Percentiles rank a stretch among this genome's conserved stretches.
Evolutionary conservation across 2,329 filamentous ascomycete species (phyloP).

Genomic region (Rachicladosporium sp.): DNA sequence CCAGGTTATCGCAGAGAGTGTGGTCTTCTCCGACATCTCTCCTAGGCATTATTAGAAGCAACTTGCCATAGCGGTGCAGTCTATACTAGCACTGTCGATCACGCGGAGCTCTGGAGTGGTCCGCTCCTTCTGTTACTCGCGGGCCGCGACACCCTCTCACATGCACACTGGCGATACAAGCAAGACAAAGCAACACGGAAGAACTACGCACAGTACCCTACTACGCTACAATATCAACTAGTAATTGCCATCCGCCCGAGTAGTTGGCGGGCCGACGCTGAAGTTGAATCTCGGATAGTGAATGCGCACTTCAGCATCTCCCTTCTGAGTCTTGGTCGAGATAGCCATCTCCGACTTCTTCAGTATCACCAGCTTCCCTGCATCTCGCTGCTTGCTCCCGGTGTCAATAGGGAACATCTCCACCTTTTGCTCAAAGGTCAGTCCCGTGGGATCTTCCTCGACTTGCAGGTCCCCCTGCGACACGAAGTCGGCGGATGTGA

Average conservation of each 20-base stretch:
- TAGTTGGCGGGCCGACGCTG: conserved; percentile 10
- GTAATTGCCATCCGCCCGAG: background rate
- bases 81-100: too few relatives aligned
- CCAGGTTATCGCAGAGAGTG: too few relatives aligned
- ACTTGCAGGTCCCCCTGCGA: conserved; percentile 4
- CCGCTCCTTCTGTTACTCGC: too few relatives aligned
- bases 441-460: conserved; percentile 7
- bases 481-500: conserved; percentile 2
- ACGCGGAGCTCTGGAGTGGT: too few relatives aligned
- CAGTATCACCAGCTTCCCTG: conserved; percentile 9
- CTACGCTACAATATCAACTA: too few relatives aligned
- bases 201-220: too few relatives aligned
- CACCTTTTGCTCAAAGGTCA: conserved; percentile 7
- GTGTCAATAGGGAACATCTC: conserved; percentile 11
- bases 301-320: conserved; percentile 9
- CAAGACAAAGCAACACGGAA: too few relatives aligned
- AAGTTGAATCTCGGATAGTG: conserved; percentile 28
- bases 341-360: conserved; percentile 8
- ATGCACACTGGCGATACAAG: too few relatives aligned
- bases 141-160: too few relatives aligned
- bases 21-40: too few relatives aligned
- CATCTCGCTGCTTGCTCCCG: conserved; percentile 7
- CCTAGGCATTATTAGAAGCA: too few relatives aligned
- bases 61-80: too few relatives aligned
- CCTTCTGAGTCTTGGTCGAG: conserved; percentile 5